These are phyloP conservation scores for Teunomyces aglyptinius DNA, from an alignment of 805 yeast species.

Conservation along the genomic window DNA sequence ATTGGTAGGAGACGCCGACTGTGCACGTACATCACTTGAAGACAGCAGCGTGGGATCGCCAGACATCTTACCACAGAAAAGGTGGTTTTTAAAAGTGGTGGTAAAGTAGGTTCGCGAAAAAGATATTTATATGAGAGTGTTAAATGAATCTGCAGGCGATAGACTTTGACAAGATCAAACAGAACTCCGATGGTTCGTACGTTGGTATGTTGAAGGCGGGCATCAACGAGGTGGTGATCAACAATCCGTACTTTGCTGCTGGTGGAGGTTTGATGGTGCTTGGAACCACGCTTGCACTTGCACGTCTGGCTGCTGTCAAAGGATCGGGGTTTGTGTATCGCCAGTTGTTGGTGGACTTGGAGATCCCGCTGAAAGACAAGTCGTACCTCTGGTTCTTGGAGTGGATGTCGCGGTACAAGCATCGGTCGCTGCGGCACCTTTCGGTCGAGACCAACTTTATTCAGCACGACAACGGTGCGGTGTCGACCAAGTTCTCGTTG, in stretches of 20 bases:
- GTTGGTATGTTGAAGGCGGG: constrained; percentile 35
- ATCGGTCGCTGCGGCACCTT: constrained; percentile 75
- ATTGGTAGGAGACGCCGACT: background rate
- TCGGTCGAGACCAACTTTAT: constrained; percentile 84
- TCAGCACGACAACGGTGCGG: constrained; percentile 92
- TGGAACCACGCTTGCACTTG: constrained; percentile 84
- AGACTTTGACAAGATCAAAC: constrained; percentile 36
- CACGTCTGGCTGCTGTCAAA: constrained; percentile 64
- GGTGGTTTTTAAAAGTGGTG: too few relatives aligned
- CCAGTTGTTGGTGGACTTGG: constrained; percentile 85
- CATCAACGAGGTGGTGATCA: constrained; percentile 53
- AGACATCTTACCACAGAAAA: background rate
- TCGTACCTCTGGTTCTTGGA: constrained; percentile 93
- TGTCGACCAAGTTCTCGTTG: constrained; percentile 79
- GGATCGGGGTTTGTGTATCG: constrained; percentile 70
- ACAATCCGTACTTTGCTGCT: constrained; percentile 96
- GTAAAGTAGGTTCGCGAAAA: background rate
- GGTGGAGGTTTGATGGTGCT: constrained; percentile 96
- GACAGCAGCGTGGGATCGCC: background rate
- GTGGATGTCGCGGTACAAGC: constrained; percentile 88
- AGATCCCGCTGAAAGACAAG: constrained; percentile 89
- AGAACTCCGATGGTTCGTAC: constrained; percentile 37
- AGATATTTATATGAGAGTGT: too few relatives aligned
- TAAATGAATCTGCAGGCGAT: constrained; percentile 14
- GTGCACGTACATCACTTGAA: background rate